phyloP scores from a whole-genome alignment of 495 filamentous ascomycete genomes.

The Xylaria cubensis region DNA sequence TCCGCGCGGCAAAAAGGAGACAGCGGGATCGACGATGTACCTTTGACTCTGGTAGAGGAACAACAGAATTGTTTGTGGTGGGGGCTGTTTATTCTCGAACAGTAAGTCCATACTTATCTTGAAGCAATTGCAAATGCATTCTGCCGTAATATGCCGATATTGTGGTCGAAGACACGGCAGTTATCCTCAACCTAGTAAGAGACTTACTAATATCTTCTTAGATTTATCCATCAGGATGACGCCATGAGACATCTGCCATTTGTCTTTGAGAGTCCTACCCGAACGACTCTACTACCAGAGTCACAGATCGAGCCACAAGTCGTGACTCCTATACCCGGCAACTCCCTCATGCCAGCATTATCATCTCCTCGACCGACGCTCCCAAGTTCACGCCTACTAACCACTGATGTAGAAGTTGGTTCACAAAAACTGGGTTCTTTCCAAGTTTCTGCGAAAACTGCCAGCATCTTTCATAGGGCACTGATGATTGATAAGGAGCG shows the following conservation, averaged over 20 bases:
- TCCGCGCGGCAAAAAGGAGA: conserved; percentile 31
- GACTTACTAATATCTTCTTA: conserved; percentile 21
- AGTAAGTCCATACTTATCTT: conserved; percentile 33
- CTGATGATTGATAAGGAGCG: conserved; percentile 40
- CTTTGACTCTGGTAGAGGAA: conserved; percentile 38
- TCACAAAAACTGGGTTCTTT: conserved; percentile 34
- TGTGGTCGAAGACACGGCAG: neutral
- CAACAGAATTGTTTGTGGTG: conserved; percentile 42
- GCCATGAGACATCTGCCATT: conserved; percentile 34
- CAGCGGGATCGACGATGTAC: conserved; percentile 23
- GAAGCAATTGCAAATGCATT: neutral
- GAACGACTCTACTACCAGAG: conserved; percentile 38
- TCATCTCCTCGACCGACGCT: conserved; percentile 27
- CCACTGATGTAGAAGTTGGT: conserved; percentile 28
- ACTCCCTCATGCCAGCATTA: neutral
- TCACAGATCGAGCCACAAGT: conserved; percentile 29
- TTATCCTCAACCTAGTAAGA: neutral
- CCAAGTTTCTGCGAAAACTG: conserved; percentile 38
- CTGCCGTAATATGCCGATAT: neutral
- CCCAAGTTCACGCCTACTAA: conserved; percentile 29
- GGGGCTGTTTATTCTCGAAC: conserved; percentile 44
- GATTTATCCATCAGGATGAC: conserved; percentile 42
- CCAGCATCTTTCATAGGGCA: conserved; percentile 39
- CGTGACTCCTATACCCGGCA: conserved; percentile 25
- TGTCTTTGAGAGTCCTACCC: conserved; percentile 38